Evolutionary conservation across 78 protist species (phyloP).

Genomic region (Capsaspora owczarzaki): DNA sequence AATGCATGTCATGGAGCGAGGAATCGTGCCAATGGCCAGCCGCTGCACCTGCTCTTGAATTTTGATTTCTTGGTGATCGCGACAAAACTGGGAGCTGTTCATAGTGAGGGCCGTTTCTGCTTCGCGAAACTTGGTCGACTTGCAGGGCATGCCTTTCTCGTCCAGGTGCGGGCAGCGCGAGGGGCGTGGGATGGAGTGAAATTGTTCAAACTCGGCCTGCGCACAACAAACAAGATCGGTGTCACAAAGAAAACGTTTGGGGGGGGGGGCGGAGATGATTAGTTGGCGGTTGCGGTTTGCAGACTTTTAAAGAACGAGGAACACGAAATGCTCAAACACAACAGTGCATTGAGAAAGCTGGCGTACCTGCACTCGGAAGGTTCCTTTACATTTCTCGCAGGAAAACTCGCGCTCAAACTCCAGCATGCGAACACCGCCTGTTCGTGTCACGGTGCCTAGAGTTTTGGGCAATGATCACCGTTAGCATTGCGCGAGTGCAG

Average conservation of each 20-base stretch:
- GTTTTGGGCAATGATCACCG: neutral
- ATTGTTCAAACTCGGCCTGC: slow-evolving; percentile 26
- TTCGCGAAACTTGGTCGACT: too few species aligned
- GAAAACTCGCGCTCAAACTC: neutral
- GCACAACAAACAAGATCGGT: too few species aligned
- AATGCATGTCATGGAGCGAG: slow-evolving; percentile 68
- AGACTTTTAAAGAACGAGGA: neutral
- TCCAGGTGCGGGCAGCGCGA: neutral
- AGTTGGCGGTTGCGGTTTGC: neutral
- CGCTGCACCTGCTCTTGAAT: slow-evolving; percentile 76
- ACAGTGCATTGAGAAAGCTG: neutral
- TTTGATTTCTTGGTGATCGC: slow-evolving; percentile 61
- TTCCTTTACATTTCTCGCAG: slow-evolving; percentile 17
- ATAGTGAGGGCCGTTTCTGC: too few species aligned
- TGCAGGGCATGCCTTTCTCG: too few species aligned
- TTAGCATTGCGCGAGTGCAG: neutral
- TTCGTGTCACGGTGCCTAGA: slow-evolving; percentile 35
- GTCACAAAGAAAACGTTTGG: too few species aligned
- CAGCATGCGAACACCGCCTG: slow-evolving; percentile 18
- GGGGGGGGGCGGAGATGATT: too few species aligned
- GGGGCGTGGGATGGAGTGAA: slow-evolving; percentile 1
- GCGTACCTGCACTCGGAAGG: neutral
- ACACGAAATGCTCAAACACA: too few species aligned
- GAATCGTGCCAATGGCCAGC: slow-evolving; percentile 71
- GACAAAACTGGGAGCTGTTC: neutral